Evolutionary conservation across 768 basidiomycete species (phyloP), one percentile per base, ranked within the genome.

Genomic region (Suillus hirtellus): DNA sequence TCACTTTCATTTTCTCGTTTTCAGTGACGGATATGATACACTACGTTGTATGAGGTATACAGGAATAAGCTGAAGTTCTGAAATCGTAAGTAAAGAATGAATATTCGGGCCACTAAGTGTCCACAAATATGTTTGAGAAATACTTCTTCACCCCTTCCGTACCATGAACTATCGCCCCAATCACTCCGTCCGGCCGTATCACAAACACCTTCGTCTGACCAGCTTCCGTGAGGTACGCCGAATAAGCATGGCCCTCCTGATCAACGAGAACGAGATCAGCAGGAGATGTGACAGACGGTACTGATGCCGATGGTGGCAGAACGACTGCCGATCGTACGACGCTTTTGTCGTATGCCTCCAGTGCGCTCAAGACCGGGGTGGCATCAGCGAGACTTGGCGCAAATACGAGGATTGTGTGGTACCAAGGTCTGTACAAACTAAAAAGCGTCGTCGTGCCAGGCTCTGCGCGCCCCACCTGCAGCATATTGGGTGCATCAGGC

Each of bases 181-280:
- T 67, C 15, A 78, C 71, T 5, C 78, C 79, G 67, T 82, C 81
- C 0, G 81, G 81, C 21, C 81, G 69, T 17, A 82, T 71, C 4
- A 65, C 62, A 31, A 80, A 70, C 6, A 74, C 73, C n/a, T 76
- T 65, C 10, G 66, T 66, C 50, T 75, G 76, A 9, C 70, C 71
- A 21, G 72, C 71, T n/a, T 62, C 64, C 11, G 74, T 67, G 56
- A 69, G 69, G 69, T 82, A 82, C 1, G 74, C 71, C 1, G 66
- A 66, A 63, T 77, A 73, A 1, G 80, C 79, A 60, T 77, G 72
- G 9, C 77, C 77, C 1, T 67, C 66, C 12, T 61, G 62, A 64
- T 80, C 78, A 44, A 75, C 72, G 12, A 81, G 59, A 11, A 77
- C 70, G 35, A 69, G 72, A 62, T 75, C 72, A 1, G 72, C 73